A percentile compares a stretch with the other conserved stretches of the same genome.
These are phyloP conservation scores for Pseudozyma hubeiensis DNA, from an alignment of 1,284 basidiomycete genomes.

Conservation along the genomic window DNA sequence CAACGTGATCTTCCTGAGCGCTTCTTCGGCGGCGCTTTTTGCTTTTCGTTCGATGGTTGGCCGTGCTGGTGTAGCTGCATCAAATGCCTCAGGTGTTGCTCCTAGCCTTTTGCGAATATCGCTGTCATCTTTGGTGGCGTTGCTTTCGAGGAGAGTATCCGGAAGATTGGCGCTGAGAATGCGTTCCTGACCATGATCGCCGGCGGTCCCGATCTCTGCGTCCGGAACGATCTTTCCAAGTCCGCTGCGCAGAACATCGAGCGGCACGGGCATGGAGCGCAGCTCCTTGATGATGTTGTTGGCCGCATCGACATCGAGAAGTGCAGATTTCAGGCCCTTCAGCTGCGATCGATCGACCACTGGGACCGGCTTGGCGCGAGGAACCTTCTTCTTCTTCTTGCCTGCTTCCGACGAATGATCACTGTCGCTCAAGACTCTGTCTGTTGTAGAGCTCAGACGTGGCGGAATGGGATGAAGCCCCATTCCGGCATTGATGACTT, in stretches of 20 bases:
- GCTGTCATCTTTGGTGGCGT: slow-evolving; percentile 32
- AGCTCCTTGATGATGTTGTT: slow-evolving; percentile 62
- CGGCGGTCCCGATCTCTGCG: slow-evolving; percentile 37
- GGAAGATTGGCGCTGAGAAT: slow-evolving; percentile 30
- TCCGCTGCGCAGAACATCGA: slow-evolving; percentile 29
- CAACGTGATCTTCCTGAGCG: slow-evolving; percentile 35
- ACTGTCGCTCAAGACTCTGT: background rate
- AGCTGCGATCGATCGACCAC: slow-evolving; percentile 47
- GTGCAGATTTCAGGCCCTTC: slow-evolving; percentile 52
- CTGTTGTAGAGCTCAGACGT: slow-evolving; percentile 19
- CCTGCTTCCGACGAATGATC: slow-evolving; percentile 9
- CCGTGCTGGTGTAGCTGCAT: slow-evolving; percentile 10
- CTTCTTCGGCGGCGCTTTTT: slow-evolving; percentile 47
- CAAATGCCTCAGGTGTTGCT: slow-evolving; percentile 15
- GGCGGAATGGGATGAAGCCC: slow-evolving; percentile 41
- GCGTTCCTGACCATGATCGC: slow-evolving; percentile 47
- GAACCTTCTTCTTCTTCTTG: slow-evolving; percentile 41
- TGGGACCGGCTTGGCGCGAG: slow-evolving; percentile 29
- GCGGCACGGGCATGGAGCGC: slow-evolving; percentile 48
- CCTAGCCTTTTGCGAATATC: slow-evolving; percentile 33
- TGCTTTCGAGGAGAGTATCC: slow-evolving; percentile 15
- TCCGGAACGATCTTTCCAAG: slow-evolving; percentile 26
- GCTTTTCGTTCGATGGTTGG: slow-evolving; percentile 21
- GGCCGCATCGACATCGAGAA: slow-evolving; percentile 54
- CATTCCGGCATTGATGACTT: slow-evolving; percentile 59